Conservation (phyloP, 148 eudicot species). For the Agrostemma githago region DNA sequence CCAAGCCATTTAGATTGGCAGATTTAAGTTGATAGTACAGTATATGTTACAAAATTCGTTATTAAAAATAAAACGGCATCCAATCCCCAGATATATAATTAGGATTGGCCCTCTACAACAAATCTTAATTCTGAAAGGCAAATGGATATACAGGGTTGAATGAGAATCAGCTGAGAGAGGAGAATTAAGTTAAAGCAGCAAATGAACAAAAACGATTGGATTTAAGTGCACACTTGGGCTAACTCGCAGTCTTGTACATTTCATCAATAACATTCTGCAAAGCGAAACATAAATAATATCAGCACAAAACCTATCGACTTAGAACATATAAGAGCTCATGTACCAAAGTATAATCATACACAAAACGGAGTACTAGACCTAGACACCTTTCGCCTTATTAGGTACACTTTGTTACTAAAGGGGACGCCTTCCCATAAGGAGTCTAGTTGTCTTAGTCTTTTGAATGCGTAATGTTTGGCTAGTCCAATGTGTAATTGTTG, state of each 20-base stretch:
- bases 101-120: not conserved
- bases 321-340: not conserved
- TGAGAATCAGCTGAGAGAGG: not conserved
- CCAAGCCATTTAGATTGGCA: not conserved
- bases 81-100: not conserved
- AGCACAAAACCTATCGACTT: not conserved
- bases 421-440: too few relatives aligned
- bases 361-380: too few relatives aligned
- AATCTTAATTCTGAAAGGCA: not conserved
- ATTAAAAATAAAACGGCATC: not conserved
- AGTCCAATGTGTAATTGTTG: too few relatives aligned
- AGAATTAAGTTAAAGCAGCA: not conserved
- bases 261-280: slow-evolving; percentile 61
- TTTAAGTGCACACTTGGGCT: slow-evolving; percentile 21
- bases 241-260: slow-evolving; percentile 52
- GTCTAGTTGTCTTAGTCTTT: too few relatives aligned
- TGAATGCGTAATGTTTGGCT: too few relatives aligned
- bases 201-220: not conserved
- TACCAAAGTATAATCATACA: not conserved
- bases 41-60: not conserved
- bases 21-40: not conserved
- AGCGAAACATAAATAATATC: not conserved
- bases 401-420: too few relatives aligned
- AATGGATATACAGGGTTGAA: slow-evolving; percentile 19
- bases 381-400: not conserved